Evolutionary conservation across 345 rosid species (phyloP), one percentile per base, ranked within the genome.

Genomic region (Melastoma malabathricum): DNA sequence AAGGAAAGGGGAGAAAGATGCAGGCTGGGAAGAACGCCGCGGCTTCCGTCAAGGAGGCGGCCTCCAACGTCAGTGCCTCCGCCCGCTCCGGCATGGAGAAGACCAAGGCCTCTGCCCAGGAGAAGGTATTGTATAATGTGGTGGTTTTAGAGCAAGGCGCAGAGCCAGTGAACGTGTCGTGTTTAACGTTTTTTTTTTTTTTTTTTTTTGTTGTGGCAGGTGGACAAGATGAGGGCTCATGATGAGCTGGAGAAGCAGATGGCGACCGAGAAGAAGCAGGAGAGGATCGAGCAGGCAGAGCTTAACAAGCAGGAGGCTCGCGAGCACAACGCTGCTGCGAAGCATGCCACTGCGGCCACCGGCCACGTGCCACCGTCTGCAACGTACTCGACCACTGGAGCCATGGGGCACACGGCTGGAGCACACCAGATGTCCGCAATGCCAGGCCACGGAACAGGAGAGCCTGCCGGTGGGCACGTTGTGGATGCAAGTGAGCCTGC

Each of bases 1-100:
- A 27, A 27, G 6, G 31, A 27, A 27, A 27, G 44, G 15, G 22
- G 15, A 13, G 27, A 13, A 47, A 47, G 1, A 60, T 60, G 64
- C 59, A 60, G 64, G 3, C 64, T 9, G 47, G 44, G 19, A 60
- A 60, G 58, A 53, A 54, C 18, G 64, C 59, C 9, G 59, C 54
- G 46, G 58, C 64, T 19, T 53, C 83, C 1, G 18, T 58, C 46
- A 86, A 75, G 65, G 89, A 86, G 70, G 58, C 75, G 13, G 87
- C 75, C 15, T 62, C 84, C 45, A 78, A 90, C 68, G 10, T 68
- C 3, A 79, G 79, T 16, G 98, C 98, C 71, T 82, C 96, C 4
- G 86, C 98, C 20, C 75, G 64, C 64, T 61, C 93, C 59, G 95
- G 84, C 50, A 59, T 72, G 82, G 96, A 82, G 62, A 90, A 86